Percentiles rank a stretch among this genome's conserved stretches.
These are phyloP conservation scores for Cyathus striatus DNA, from an alignment of 768 basidiomycete species.

Conservation along the genomic window DNA sequence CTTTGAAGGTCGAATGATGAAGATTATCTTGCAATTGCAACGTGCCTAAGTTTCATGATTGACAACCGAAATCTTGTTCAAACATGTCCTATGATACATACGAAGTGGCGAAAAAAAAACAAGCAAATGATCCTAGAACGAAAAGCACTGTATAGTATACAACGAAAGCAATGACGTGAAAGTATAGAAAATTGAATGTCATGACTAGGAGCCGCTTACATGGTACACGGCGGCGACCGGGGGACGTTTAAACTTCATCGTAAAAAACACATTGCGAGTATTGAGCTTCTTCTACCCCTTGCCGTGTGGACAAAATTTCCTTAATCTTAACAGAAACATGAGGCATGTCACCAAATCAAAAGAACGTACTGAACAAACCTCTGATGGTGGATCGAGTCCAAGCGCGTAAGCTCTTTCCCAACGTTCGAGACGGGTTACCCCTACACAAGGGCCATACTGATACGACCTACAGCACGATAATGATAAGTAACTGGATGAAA, in stretches of 20 bases:
- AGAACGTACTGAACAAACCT: slow-evolving; percentile 46
- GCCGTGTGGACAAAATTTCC: slow-evolving; percentile 68
- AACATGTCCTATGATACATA: no score
- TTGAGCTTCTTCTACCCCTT: slow-evolving; percentile 48
- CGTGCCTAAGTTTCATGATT: no score
- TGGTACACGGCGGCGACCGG: no score
- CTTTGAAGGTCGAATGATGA: slow-evolving; percentile 1
- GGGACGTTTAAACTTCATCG: slow-evolving; percentile 28
- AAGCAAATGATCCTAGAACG: no score
- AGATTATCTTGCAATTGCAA: no score
- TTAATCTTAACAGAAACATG: slow-evolving; percentile 45
- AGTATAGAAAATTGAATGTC: slow-evolving; percentile 2
- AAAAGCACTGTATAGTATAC: no score
- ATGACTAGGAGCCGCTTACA: slow-evolving; percentile 1
- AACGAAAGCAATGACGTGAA: no score
- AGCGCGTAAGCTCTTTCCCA: slow-evolving; percentile 82
- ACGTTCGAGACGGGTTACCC: slow-evolving; percentile 75
- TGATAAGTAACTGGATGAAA: not conserved
- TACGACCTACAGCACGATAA: slow-evolving; percentile 56
- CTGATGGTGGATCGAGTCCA: slow-evolving; percentile 72
- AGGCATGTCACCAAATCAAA: not conserved
- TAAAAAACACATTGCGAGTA: slow-evolving; percentile 65
- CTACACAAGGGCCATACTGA: slow-evolving; percentile 77
- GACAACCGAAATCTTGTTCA: no score
- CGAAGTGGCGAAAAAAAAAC: no score